Base-by-base conservation (phyloP, 768 basidiomycete genomes). In the Gymnopilus dilepis region DNA sequence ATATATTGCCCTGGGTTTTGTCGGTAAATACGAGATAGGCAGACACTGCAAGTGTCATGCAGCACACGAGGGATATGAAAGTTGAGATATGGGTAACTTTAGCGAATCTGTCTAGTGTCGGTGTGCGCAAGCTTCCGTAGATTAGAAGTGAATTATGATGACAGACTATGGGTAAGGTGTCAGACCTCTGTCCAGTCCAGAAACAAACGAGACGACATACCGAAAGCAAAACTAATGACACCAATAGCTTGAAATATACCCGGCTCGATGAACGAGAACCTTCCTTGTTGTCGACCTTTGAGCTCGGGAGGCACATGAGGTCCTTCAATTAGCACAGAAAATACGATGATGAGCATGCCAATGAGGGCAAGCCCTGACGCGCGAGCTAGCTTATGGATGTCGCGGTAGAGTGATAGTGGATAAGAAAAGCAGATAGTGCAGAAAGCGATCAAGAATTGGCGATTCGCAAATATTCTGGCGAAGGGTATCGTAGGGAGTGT, bases 121-220 rank as follows among this genome's bases (percentile, higher is more conserved):
- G 97, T 6, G 92, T 97, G 43, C 86, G 86, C 71, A 99, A 77
- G 68, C 91, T 93, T 50, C 96, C 95, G 69, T 98, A 99, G 67
- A 99, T 98, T 65, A 99, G 83, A 56, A 98, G 85, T 8, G 95
- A 95, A 73, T 99, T 99, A 74, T 99, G 97, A 74, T 99, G 97
- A 72, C 96, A 97, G 21, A 97, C 96, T 85, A 58, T 2, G 61
- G 17, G 21, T 55, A 58, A 56, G 17, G 50, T 58, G 22, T 59
- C 42, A 59, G 8, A 47, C 62, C 31, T 60, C 21, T 65, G 50
- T 12, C 11, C 37, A 26, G 12, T 43, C 24, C 13, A 45, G 6
- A 24, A 37, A 38, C n/a, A 26, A 33, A 43, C 17, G 21, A 13
- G 28, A 22, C 30, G 12, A 63, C 72, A 59, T 61, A 82, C 83